Base-by-base conservation (phyloP, 768 basidiomycete species). In the Cystofilobasidium capitatum region DNA sequence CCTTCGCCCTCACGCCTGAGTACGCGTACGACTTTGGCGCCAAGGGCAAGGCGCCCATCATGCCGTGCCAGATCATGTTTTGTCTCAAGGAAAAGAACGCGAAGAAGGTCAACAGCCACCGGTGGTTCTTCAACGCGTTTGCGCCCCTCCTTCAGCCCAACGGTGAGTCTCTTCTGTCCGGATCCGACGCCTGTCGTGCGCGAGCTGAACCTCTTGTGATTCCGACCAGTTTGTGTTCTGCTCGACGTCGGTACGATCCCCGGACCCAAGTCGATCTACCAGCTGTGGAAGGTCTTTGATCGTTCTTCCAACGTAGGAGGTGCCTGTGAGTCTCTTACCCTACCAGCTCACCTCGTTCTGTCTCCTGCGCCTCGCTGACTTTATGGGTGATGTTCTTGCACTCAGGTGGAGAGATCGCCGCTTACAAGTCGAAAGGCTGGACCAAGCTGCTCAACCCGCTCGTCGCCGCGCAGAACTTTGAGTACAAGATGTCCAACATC, bases 61-160 rank as follows among this genome's bases (percentile, higher is more conserved):
- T 91, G 16, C 92, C 91, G 1, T 91, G 88, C n/a, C 94, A 93
- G 75, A 91, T 89, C 58, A 86, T 98, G 37, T 79, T 77, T 67
- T 80, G 79, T 58, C 70, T 81, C 29, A 69, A 69, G 40, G 68
- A 69, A 33, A 64, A 64, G 54, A 69, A 69, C 26, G 58, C 57
- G 3, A 69, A 69, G 62, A 69, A 69, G 57, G 47, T 69, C 58
- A 69, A 69, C 42, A 37, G 33, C 35, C 68, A 69, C 36, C 42
- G 68, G 47, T 69, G 67, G 68, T 69, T 69, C 62, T 69, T 69
- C 58, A 69, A 69, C 54, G 66, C 91, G 17, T 91, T 92, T 42
- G 39, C 61, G 16, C 62, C 60, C 20, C 44, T 62, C 0, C 44
- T 70, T 29, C 35, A 69, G 33, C 58, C 68, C 17, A 64, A 69